Evolutionary conservation across 2,329 filamentous ascomycete species (phyloP).

Genomic region (Pestalotiopsis sp.): DNA sequence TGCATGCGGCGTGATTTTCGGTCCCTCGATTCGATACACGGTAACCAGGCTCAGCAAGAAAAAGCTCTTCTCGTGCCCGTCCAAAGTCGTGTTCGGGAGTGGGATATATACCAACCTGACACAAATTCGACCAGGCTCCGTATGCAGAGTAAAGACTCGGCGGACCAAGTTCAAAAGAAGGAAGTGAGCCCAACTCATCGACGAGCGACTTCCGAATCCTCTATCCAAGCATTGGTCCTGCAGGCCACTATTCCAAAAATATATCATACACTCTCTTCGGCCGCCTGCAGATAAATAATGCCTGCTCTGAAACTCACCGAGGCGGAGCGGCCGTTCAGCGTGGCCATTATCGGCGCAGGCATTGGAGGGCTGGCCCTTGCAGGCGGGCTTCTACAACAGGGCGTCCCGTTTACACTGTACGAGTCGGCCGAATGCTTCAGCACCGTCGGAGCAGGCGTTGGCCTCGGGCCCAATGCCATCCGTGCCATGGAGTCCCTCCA

Average conservation of each 20-base stretch:
- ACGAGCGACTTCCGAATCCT: not conserved
- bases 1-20: not conserved
- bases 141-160: not conserved
- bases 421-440: constrained; percentile 26
- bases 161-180: not conserved
- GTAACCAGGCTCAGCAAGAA: not conserved
- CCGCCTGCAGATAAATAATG: not conserved
- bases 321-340: constrained; percentile 15
- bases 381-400: constrained; percentile 28
- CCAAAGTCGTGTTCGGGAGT: not conserved
- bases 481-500: constrained; percentile 44
- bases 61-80: not conserved
- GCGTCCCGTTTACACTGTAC: constrained; percentile 29
- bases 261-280: not conserved
- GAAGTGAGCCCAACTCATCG: not conserved
- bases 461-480: constrained; percentile 43
- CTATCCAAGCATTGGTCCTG: not conserved
- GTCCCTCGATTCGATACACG: not conserved
- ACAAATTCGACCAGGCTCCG: not conserved
- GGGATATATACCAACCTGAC: not conserved
- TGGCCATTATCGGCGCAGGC: constrained; percentile 31
- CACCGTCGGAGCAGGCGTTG: constrained; percentile 33
- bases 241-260: not conserved
- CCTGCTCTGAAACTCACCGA: not conserved
- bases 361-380: constrained; percentile 31